Evolutionary conservation across 148 eudicot species (phyloP).

Genomic region (Cornus kousa): DNA sequence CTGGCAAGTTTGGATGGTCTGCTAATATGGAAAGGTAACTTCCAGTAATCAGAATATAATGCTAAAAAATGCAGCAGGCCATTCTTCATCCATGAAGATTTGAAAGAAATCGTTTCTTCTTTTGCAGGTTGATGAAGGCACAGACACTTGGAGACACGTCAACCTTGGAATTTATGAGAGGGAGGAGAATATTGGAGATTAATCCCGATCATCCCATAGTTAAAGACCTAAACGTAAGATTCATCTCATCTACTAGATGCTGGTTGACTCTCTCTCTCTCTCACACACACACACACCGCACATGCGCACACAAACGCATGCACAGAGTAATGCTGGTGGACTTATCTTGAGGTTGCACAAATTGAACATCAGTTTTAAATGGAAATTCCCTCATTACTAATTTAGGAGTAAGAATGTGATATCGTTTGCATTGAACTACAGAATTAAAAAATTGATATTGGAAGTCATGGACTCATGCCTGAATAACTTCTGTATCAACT

Average conservation of each 20-base stretch:
- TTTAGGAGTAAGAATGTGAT: background rate
- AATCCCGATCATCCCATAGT: conserved; percentile 96
- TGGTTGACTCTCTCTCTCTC: background rate
- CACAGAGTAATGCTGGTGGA: background rate
- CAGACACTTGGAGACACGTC: conserved; percentile 95
- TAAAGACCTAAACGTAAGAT: conserved; percentile 79
- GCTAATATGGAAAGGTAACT: conserved; percentile 96
- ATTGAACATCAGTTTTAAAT: background rate
- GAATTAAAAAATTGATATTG: background rate
- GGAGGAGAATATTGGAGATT: conserved; percentile 89
- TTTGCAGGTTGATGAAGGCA: conserved; percentile 86
- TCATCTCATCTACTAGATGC: background rate
- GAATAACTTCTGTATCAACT: background rate
- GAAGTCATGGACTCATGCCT: background rate
- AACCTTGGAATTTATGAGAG: conserved; percentile 97
- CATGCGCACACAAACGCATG: too few relatives aligned
- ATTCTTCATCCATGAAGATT: background rate
- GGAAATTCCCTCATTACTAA: background rate
- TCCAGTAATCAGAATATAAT: background rate
- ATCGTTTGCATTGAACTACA: background rate
- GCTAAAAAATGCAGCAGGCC: background rate
- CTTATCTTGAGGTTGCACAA: too few relatives aligned
- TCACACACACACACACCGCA: too few relatives aligned
- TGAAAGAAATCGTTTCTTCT: background rate
- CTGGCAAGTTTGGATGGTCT: conserved; percentile 99